Base-by-base conservation (phyloP, 2,329 filamentous ascomycete species). In the Tolypocladium nubicola region DNA sequence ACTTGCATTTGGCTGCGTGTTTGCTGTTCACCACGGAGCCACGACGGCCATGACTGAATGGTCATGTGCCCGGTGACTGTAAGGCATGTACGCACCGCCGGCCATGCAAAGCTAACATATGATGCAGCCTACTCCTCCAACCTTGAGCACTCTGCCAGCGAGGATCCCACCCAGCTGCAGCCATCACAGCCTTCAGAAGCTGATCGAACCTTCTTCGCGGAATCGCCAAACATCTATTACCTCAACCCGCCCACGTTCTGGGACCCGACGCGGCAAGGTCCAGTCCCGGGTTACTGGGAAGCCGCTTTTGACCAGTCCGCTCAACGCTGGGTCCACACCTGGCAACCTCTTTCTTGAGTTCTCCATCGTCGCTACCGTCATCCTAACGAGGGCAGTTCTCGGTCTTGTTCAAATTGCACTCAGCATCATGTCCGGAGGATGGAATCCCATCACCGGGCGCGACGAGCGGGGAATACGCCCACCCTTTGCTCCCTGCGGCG, bases 401-500 rank as follows among this genome's bases (percentile, higher is more conserved):
- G 8, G 19, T 11, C 19, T 41, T 33, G 1, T 35, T 50, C 16
- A 16, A n/a, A 11, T 33, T n/a, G 21, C 26, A 5, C 2, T 37
- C n/a, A 13, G n/a, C 33, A 60, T 16, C 13, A 75, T 75, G 71
- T 68, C 71, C 53, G 67, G 68, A 45, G 72, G 72, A 41, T 74
- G 72, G 71, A 76, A 76, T 58, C 73, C 73, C 5, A 58, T 71
- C 16, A 67, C 68, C 39, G 68, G 75, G 23, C 72, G 72, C 19
- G 75, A 77, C 59, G 57, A 65, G n/a, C 61, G 65, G 13, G 67
- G 67, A 23, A 53, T 58, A 40, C 68, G 68, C 1, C 73, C 73
- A 5, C 62, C 64, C 16, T 65, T 65, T 56, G 65, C 72, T 38
- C 72, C 72, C 4, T 64, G 60, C 38, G 69, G 71, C 23, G 68